These are phyloP conservation scores for Geranomyces michiganensis DNA, from an alignment of 192 early-diverging fungal species.

Conservation along the genomic window DNA sequence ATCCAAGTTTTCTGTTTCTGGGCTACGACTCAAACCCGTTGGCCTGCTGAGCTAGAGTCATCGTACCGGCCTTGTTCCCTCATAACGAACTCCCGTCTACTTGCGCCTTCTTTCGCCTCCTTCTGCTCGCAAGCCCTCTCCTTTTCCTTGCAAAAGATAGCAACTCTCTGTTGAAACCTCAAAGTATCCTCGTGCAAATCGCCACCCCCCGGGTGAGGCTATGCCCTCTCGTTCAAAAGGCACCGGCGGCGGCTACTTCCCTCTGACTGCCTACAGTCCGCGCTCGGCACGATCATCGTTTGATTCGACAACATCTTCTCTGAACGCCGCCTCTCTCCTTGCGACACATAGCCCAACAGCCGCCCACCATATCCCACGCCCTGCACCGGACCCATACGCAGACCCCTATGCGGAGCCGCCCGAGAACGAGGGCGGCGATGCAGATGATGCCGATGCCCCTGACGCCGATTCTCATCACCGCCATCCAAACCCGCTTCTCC, in stretches of 20 bases:
- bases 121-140: no score
- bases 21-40: no score
- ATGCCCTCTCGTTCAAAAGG: conserved; percentile 2
- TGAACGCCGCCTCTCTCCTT: background rate
- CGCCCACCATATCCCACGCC: background rate
- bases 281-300: background rate
- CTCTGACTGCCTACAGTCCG: conserved; percentile 4
- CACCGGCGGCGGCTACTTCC: background rate
- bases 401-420: background rate
- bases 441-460: background rate
- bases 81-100: no score
- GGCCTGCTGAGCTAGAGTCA: no score
- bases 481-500: conserved; percentile 1
- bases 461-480: background rate
- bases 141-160: no score
- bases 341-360: background rate
- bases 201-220: no score
- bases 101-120: no score
- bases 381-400: background rate
- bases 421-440: background rate
- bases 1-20: no score
- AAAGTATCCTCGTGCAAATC: no score
- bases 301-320: background rate
- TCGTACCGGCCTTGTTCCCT: no score
- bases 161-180: no score